Evolutionary conservation across 2,329 filamentous ascomycete genomes (phyloP), one percentile per base, ranked within the genome.

Genomic region (Diaporthe humulicola): DNA sequence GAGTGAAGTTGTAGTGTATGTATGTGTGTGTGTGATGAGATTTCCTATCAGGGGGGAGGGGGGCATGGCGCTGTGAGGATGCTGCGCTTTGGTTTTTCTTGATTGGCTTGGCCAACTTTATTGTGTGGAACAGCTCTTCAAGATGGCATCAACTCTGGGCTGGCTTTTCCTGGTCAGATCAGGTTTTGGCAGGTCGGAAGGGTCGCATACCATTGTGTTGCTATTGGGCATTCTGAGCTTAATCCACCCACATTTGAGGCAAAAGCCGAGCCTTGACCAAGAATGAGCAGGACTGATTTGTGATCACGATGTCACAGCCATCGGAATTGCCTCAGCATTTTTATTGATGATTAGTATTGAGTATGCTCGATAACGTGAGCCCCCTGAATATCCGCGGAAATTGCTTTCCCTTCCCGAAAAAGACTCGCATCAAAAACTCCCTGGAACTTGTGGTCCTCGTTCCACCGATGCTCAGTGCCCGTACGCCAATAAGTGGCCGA

Each of bases 401-500:
- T n/a, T 12, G 38, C 48, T 22, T 64, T 38, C 70, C 36, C 10
- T 50, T 25, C 33, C 48, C 19, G 2, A 7, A 33, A 58, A 30
- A 33, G 36, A 38, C 33, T 54, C n/a, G 48, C 36, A 33, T 52
- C 64, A 67, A 38, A 33, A 52, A 54, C 48, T 69, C 64, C 64
- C 33, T 54, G 64, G 64, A 54, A 40, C 61, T 54, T 40, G 3
- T 54, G 33, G 28, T 54, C 45, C 64, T 38, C 48, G 64, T 54
- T 54, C 64, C 64, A 69, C n/a, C 33, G 10, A 69, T 69, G 64
- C 64, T 54, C 33, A 25, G n/a, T 67, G 40, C 42, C 50, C n/a
- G 14, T 70, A 73, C 74, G 74, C 76, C 71, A 42, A 64, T 15
- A 52, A 25, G 57, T 45, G 33, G 40, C 70, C 61, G 17, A 58